Base-by-base conservation (phyloP, 2,329 filamentous ascomycete species). In the Leptosphaerulina australis region DNA sequence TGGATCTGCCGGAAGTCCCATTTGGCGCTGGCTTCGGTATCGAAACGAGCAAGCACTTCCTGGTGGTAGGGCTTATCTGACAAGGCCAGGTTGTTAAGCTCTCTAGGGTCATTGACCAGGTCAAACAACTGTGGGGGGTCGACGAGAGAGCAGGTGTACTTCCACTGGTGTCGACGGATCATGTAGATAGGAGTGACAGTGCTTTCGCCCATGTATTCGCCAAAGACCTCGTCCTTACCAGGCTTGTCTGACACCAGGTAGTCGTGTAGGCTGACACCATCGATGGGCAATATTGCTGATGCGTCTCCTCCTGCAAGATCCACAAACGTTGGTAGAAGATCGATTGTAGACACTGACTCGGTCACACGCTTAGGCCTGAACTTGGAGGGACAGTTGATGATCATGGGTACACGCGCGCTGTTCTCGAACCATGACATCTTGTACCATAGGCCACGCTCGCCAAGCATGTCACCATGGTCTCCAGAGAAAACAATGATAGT, bases 371-470 rank as follows among this genome's bases (percentile, higher is more conserved):
- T 90, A 24, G 91, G 86, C 11, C 80, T 71, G 73, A 93, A 96
- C 54, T 81, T 82, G 63, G 85, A 80, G 20, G 92, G 92, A 64
- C 92, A 85, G 73, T 91, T 87, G 70, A 96, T 82, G 58, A 97
- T 80, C 69, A 97, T 86, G 1, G 92, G 92, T 17, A 97, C 92
- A 21, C 92, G 88, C 35, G 91, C 90, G 10, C 91, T 96, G 30
- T 87, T 87, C 80, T 97, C 92, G 66, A 91, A 96, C 82, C 94
- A 97, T 68, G 85, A 91, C 92, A 97, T 97, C 81, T 97, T 97
- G 80, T 96, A 92, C 92, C 92, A 97, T 36, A 97, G 78, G 5
- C 89, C 88, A 44, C 91, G 86, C 78, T 97, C 92, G 51, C 92
- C 92, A 6, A 97, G 83, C 92, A 97, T 97, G 74, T 97, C 92